A percentile compares a stretch with the other conserved stretches of the same genome.
Evolutionary conservation across 306 rosid species (phyloP).

Genomic region (Cicer yamashitae): DNA sequence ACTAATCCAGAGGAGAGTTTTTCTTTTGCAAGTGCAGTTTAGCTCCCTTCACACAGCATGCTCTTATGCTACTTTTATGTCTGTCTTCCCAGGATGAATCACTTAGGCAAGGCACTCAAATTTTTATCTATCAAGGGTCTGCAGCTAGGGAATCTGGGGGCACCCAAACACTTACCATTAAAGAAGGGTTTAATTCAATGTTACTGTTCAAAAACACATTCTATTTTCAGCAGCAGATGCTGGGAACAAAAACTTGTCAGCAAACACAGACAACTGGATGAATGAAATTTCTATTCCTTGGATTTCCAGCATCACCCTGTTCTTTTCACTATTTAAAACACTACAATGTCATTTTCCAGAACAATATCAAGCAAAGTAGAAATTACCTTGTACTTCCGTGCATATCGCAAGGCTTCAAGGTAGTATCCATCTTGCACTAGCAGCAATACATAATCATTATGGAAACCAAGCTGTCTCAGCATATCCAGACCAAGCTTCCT

Average conservation of each 20-base stretch:
- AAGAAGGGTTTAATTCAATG: neutral
- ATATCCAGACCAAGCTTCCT: conserved; percentile 95
- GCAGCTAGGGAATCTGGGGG: conserved; percentile 17
- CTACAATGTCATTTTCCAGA: neutral
- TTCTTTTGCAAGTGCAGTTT: neutral
- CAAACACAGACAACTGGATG: conserved; percentile 25
- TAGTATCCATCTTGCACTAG: conserved; percentile 92
- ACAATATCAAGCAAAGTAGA: conserved; percentile 35
- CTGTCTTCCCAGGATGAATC: conserved; percentile 11
- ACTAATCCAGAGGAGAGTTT: neutral
- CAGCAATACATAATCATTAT: conserved; percentile 79
- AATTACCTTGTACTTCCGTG: conserved; percentile 78
- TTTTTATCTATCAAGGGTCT: conserved; percentile 27
- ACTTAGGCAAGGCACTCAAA: neutral
- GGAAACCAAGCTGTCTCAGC: conserved; percentile 92
- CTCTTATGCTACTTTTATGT: neutral
- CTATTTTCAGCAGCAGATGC: conserved; percentile 26
- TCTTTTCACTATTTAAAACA: conserved; percentile 15
- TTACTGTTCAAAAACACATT: conserved; percentile 23
- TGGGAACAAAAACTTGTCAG: conserved; percentile 16
- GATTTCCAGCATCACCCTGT: conserved; percentile 19
- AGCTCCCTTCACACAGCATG: conserved; percentile 6
- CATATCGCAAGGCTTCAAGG: conserved; percentile 90
- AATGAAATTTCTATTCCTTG: conserved; percentile 27
- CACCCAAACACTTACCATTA: conserved; percentile 1